These are phyloP conservation scores for Chrysosporium keratinophilum DNA, from an alignment of 2,329 filamentous ascomycete species.

Conservation along the genomic window DNA sequence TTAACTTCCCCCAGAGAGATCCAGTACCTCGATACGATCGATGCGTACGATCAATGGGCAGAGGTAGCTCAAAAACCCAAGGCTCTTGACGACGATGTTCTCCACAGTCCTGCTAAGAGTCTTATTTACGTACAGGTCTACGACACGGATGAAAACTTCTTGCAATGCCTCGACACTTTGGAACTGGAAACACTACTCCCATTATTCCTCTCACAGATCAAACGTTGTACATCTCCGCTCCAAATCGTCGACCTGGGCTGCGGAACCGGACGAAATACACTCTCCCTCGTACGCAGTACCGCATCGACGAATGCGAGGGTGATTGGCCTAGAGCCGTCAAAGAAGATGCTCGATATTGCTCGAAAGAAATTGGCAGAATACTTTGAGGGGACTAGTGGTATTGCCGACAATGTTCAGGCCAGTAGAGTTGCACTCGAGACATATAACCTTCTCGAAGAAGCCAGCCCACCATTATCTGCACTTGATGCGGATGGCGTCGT, in stretches of 20 bases:
- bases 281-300: constrained; percentile 34
- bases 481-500: constrained; percentile 40
- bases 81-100: background rate
- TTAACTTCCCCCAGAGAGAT: constrained; percentile 13
- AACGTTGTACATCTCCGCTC: constrained; percentile 20
- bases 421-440: constrained; percentile 17
- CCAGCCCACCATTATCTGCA: constrained; percentile 17
- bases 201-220: constrained; percentile 32
- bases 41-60: constrained; percentile 33
- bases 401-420: background rate
- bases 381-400: background rate
- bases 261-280: constrained; percentile 55
- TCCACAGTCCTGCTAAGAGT: constrained; percentile 1
- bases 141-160: constrained; percentile 56
- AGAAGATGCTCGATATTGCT: constrained; percentile 49
- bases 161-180: constrained; percentile 52
- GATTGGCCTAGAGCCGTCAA: constrained; percentile 47
- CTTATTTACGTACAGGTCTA: constrained; percentile 37
- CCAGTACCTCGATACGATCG: constrained; percentile 27
- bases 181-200: constrained; percentile 46
- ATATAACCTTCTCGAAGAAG: constrained; percentile 33
- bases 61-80: constrained; percentile 20
- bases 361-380: constrained; percentile 26
- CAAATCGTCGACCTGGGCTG: constrained; percentile 53
- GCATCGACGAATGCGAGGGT: constrained; percentile 22